Evolutionary conservation across 352 stramenopile genomes (phyloP), one percentile per base, ranked within the genome.

Genomic region (Phytophthora citrophthora): DNA sequence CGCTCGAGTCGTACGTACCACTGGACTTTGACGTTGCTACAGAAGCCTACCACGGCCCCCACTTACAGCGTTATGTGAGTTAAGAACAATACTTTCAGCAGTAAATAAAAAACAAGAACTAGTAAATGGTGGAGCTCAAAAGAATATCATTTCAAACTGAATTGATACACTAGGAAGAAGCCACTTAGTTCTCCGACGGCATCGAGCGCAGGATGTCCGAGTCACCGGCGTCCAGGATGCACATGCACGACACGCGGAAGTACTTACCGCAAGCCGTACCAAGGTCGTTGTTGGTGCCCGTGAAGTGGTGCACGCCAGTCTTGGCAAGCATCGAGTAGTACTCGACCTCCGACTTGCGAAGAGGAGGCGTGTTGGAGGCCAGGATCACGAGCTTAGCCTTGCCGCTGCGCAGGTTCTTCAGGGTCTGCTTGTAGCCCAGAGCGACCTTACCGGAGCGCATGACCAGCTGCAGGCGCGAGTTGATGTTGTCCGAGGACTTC

Each of bases 251-350:
- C 57, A 98, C 97, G 68, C 97, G 94, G 93, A 99, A 99, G 83
- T 99, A 98, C 80, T 99, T 99, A 76, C 97, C 97, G 72, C 97
- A 99, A 51, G 98, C 97, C 73, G 96, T 99, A 70, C 98, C 98
- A 52, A 99, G 93, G 77, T 99, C 96, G 60, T 96, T 98, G 93
- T 99, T 99, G 76, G 92, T 97, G 60, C 98, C 98, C 51, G 89
- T 79, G 80, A 99, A 99, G 88, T 99, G 97, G 88, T 99, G 97
- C 61, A 99, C 97, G 41, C 86, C 86, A 52, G 88, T 98, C 93
- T 99, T 99, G 75, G 95, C 96, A 59, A 99, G 91, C 97, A 99
- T 99, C 65, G 97, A 98, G 86, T 99, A 98, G 93, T 99, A 99
- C 86, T 99, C 97, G 74, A 99, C 88, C 82, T 99, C 97, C 36